These are phyloP conservation scores for Nakaseomyces sp. DNA, from an alignment of 1,139 yeast genomes.

Conservation along the genomic window DNA sequence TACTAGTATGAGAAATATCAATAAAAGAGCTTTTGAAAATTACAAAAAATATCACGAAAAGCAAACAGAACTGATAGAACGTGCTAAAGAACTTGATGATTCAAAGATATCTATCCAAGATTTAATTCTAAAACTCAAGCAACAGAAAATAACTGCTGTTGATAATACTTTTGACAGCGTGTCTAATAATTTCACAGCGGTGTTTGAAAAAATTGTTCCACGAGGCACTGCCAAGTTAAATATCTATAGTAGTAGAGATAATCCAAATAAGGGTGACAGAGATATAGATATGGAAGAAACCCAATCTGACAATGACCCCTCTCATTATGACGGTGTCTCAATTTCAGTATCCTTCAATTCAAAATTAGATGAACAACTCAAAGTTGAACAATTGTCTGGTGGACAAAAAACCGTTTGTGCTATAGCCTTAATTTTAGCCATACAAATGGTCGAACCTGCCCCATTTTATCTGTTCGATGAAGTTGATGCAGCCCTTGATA, in stretches of 20 bases:
- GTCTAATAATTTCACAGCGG: constrained; percentile 59
- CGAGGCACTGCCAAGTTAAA: constrained; percentile 68
- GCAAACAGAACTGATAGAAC: constrained; percentile 52
- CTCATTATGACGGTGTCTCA: constrained; percentile 71
- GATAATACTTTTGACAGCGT: constrained; percentile 82
- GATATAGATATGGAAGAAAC: constrained; percentile 18
- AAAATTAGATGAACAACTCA: constrained; percentile 74
- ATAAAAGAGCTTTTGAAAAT: constrained; percentile 87
- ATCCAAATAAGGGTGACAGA: constrained; percentile 16
- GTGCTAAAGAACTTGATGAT: constrained; percentile 60
- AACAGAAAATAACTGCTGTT: constrained; percentile 76
- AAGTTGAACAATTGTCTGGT: constrained; percentile 87
- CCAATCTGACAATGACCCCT: constrained; percentile 33
- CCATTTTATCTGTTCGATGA: constrained; percentile 95
- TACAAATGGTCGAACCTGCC: constrained; percentile 92
- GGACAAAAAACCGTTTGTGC: constrained; percentile 97
- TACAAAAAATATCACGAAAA: constrained; percentile 66
- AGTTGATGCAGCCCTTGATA: constrained; percentile 90
- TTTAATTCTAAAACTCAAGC: constrained; percentile 64
- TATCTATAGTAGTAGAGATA: constrained; percentile 37
- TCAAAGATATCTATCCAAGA: constrained; percentile 68
- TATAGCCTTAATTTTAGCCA: constrained; percentile 82
- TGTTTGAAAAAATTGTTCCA: constrained; percentile 78
- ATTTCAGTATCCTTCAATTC: constrained; percentile 88
- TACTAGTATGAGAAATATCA: constrained; percentile 64